A percentile compares a stretch with the other conserved stretches of the same genome.
phyloP scores from a whole-genome alignment of 1,139 yeast species.

The Arxiozyma heterogenica region DNA sequence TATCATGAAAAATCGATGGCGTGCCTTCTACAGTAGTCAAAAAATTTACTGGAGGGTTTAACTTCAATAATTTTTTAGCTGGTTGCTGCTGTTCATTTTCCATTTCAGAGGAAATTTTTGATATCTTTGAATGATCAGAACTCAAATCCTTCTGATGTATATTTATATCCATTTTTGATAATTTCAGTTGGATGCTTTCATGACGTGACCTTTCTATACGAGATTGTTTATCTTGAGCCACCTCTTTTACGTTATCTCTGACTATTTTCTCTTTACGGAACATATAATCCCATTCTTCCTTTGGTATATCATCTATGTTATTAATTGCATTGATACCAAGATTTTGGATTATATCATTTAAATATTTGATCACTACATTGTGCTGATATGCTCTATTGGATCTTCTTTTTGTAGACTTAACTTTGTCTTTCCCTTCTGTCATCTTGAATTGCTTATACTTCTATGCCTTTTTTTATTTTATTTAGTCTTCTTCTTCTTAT shows the following conservation, averaged over 20 bases:
- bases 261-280: neutral
- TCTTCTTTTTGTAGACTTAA: neutral
- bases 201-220: neutral
- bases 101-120: neutral
- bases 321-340: neutral
- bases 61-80: neutral
- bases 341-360: neutral
- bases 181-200: neutral
- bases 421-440: neutral
- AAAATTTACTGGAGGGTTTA: neutral
- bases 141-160: neutral
- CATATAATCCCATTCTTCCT: neutral
- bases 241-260: neutral
- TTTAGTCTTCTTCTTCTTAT: too few relatives aligned
- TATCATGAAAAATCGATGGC: neutral
- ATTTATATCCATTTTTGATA: neutral
- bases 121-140: neutral
- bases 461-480: too few relatives aligned
- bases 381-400: neutral
- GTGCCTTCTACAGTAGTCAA: neutral
- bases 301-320: neutral
- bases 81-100: neutral
- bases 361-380: neutral
- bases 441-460: too few relatives aligned
- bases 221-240: neutral